A percentile compares a stretch with the other conserved stretches of the same genome.
Conservation (phyloP, 768 basidiomycete species). For the Serendipita sp. region DNA sequence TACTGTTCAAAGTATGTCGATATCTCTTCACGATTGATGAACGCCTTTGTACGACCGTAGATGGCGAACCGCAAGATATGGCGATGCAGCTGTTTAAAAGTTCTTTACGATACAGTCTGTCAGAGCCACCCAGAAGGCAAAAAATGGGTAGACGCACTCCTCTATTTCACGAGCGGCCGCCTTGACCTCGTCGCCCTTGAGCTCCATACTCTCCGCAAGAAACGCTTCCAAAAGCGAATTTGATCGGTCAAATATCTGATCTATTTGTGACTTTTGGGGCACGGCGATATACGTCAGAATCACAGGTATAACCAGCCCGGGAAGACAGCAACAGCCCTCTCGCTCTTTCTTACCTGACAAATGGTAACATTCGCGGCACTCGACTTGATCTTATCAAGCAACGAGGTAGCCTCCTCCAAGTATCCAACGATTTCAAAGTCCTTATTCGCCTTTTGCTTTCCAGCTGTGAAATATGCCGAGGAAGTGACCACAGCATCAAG, state of each 20-base stretch:
- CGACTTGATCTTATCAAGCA: background rate
- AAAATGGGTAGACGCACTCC: background rate
- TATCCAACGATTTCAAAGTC: background rate
- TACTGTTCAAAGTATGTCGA: background rate
- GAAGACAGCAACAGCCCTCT: no score
- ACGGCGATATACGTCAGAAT: no score
- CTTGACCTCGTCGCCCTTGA: background rate
- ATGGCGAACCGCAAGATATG: slow-evolving; percentile 2
- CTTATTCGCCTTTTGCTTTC: background rate
- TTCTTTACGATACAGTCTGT: no score
- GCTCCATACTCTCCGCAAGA: background rate
- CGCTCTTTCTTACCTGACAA: background rate
- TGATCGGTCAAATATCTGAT: slow-evolving; percentile 2
- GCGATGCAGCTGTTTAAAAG: background rate
- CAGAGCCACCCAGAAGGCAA: background rate
- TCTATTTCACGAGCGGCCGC: background rate
- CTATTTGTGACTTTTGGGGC: background rate
- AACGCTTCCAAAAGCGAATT: background rate
- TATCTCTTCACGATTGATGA: background rate
- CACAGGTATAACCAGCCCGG: no score
- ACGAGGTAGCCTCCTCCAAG: background rate
- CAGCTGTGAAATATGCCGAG: background rate
- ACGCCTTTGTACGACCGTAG: background rate
- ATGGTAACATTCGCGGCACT: background rate
- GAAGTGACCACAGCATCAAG: no score